Evolutionary conservation across 345 rosid species (phyloP), one percentile per base, ranked within the genome.

Genomic region (Geranium brycei): DNA sequence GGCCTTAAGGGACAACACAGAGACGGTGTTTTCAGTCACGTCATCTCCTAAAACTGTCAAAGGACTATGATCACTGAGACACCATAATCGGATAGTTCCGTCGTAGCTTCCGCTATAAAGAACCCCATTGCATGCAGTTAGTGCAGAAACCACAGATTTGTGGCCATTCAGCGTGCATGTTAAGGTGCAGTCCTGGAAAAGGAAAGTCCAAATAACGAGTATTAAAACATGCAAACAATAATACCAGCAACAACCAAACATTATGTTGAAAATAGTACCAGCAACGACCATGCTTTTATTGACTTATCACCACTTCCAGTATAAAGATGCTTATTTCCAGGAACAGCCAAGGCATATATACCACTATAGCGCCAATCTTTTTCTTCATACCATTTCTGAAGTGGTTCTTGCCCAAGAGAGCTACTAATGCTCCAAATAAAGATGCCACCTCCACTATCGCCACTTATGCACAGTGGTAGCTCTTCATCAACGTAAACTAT

Each of bases 321-420:
- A 60, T 87, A 92, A 55, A 89, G 83, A 75, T 73, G 69, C 16
- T 85, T 85, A 38, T 81, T 75, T 58, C 82, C 90, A 15, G 89
- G 78, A 71, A 76, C 69, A 19, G 93, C 74, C 76, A 89, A 66
- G 53, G 95, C 78, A 70, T 89, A 95, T 67, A 92, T 84, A 59
- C 98, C 98, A 61, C 89, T 83, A 76, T 85, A 92, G 32, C 93
- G 85, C 98, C 98, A 92, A 80, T 92, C 98, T 72, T 85, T 84
- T 79, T 81, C 76, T 74, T 89, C 98, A 38, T 76, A 77, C 98
- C 95, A 92, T 75, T 82, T 86, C 69, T 78, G 89, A 18, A 84
- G 60, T 10, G 91, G 93, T 66, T 85, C 86, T 66, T 85, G 77
- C 68, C 62, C 73, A 28, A 87, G 74, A 58, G 95, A 91, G 59